Percentiles rank a stretch among this genome's conserved stretches.
phyloP scores from a whole-genome alignment of 1,284 basidiomycete species.

The Fomitopsis palustris region DNA sequence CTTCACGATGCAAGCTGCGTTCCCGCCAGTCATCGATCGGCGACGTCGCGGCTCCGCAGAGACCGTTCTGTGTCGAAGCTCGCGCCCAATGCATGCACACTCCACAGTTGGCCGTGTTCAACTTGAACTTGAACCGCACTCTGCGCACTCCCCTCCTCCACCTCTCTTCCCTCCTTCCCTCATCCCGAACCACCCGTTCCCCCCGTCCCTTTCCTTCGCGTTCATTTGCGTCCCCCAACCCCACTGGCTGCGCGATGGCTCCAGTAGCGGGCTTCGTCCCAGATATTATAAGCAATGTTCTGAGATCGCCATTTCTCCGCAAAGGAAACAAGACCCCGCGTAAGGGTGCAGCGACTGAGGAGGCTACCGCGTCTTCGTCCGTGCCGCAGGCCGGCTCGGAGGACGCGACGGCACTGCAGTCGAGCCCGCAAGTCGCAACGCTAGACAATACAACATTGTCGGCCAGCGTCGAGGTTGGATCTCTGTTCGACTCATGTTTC shows the following conservation, averaged over 20 bases:
- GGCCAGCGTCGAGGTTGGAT: background rate
- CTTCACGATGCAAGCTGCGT: background rate
- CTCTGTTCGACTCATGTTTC: too few relatives aligned
- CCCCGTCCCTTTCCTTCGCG: background rate
- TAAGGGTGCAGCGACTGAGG: background rate
- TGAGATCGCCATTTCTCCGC: constrained; percentile 2
- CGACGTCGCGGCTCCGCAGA: background rate
- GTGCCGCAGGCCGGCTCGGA: background rate
- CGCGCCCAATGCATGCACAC: background rate
- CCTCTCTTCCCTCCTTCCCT: background rate
- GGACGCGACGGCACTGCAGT: background rate
- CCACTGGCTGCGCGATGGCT: background rate
- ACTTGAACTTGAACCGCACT: background rate
- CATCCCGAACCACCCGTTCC: background rate
- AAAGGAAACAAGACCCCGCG: background rate
- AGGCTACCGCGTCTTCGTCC: background rate
- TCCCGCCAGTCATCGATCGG: background rate
- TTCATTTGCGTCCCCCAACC: background rate
- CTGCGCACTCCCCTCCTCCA: background rate
- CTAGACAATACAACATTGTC: background rate
- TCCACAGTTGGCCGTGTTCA: background rate
- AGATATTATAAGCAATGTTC: constrained; percentile 4
- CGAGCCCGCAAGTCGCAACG: constrained; percentile 1
- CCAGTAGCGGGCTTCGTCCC: constrained; percentile 1
- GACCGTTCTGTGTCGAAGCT: background rate